Evolutionary conservation across 768 basidiomycete species (phyloP).

Genomic region (Leccinum subtestaceum): DNA sequence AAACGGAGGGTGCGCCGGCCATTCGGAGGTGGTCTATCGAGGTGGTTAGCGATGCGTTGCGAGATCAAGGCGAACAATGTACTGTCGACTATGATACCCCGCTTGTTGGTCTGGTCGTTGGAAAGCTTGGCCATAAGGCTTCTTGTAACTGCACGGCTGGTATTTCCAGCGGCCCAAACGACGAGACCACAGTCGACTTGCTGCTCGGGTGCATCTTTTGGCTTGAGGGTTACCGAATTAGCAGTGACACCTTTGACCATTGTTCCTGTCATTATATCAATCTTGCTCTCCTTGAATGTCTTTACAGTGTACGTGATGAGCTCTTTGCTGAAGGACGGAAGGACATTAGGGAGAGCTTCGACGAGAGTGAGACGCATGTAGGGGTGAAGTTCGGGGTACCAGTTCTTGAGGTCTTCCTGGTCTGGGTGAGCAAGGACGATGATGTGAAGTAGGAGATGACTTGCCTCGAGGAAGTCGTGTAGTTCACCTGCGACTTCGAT

Average conservation of each 20-base stretch:
- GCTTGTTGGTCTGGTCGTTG: conserved; percentile 73
- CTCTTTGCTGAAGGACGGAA: conserved; percentile 92
- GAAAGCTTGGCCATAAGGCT: conserved; percentile 74
- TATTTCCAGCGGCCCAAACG: conserved; percentile 85
- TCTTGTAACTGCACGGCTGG: conserved; percentile 48
- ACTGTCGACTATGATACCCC: conserved; percentile 88
- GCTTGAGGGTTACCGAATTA: conserved; percentile 79
- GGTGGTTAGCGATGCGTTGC: not conserved
- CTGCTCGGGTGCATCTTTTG: conserved; percentile 81
- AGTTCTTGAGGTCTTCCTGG: conserved; percentile 76
- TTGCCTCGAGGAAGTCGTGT: conserved; percentile 82
- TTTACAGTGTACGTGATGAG: conserved; percentile 86
- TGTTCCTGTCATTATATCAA: conserved; percentile 96
- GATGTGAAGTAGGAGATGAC: not conserved
- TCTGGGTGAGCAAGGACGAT: not conserved
- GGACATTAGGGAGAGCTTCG: conserved; percentile 93
- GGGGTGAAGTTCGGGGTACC: conserved; percentile 95
- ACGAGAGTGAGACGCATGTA: conserved; percentile 90
- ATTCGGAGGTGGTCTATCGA: conserved; percentile 70
- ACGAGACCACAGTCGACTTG: conserved; percentile 95
- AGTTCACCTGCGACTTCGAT: conserved; percentile 87
- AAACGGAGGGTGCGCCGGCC: conserved; percentile 74
- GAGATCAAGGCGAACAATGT: conserved; percentile 18
- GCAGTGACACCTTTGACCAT: conserved; percentile 80
- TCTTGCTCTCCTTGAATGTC: conserved; percentile 97